Conservation (phyloP, 768 basidiomycete genomes). For the Boletus barrowsii region DNA sequence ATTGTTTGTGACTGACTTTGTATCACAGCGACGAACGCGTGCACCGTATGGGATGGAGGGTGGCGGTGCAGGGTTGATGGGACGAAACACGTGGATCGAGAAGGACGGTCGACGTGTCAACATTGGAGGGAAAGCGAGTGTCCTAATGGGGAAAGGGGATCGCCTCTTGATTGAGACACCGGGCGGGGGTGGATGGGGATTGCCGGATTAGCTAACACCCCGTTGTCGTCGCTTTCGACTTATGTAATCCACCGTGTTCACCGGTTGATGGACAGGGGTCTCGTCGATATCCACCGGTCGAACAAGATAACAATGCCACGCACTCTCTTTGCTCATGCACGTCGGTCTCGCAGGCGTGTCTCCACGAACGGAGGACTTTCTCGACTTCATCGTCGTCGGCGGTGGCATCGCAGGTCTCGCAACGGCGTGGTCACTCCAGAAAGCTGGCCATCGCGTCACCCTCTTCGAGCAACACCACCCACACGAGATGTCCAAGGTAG, state of each 20-base stretch:
- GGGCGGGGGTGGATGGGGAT: constrained; percentile 88
- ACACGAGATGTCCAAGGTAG: constrained; percentile 37
- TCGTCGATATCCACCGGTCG: no score
- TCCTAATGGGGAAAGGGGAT: constrained; percentile 89
- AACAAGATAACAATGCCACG: no score
- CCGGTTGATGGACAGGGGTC: no score
- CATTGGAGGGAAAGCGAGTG: constrained; percentile 84
- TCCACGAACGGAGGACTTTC: constrained; percentile 9
- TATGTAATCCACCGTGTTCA: not conserved
- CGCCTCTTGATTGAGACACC: constrained; percentile 80
- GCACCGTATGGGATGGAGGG: constrained; percentile 87
- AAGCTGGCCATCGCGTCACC: constrained; percentile 54
- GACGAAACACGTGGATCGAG: constrained; percentile 81
- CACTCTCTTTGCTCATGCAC: constrained; percentile 1
- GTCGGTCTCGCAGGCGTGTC: constrained; percentile 4
- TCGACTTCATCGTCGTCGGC: constrained; percentile 25
- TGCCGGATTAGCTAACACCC: not conserved
- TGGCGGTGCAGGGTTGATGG: constrained; percentile 65
- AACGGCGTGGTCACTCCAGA: constrained; percentile 49
- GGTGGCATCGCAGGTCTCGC: constrained; percentile 50
- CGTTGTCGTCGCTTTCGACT: not conserved
- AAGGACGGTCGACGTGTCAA: constrained; percentile 62
- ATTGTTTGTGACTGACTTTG: no score
- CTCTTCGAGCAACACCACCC: constrained; percentile 49
- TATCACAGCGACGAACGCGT: constrained; percentile 67